Evolutionary conservation across 176 grass and related monocot species (phyloP), one percentile per base, ranked within the genome.

Genomic region (Microstegium vimineum): DNA sequence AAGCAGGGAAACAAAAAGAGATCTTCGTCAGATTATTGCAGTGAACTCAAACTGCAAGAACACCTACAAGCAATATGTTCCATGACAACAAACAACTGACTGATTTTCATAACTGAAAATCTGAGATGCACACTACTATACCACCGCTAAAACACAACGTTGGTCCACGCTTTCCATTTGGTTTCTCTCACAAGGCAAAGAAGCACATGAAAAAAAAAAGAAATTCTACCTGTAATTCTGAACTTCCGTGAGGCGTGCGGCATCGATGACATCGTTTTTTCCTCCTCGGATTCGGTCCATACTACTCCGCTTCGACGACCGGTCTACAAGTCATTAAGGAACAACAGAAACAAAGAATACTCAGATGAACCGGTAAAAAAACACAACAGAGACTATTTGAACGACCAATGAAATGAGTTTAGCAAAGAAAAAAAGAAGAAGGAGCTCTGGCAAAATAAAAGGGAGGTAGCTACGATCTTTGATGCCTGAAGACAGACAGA

Each of bases 181-280:
- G 14, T 79, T 11, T 32, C 36, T 11, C 42, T 38, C 59, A 26
- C 35, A 46, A 27, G 35, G 43, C 9, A 78, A 71, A 51, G 3
- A 70, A 88, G 10, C 5, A 63, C 0, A 72, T 38, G 40, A 30
- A 74, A 51, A 14, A 9, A 54, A 54, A 7, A 52, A 52, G 2
- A 8, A 40, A 69, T 0, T 6, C 6, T 67, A 98, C 95, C 89
- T 93, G 77, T 93, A 93, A 83, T 93, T 91, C 61, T 95, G 87
- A 84, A 88, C 57, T 86, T 98, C 95, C 10, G 90, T 98, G 28
- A 85, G 43, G 40, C 90, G 76, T 34, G 82, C 61, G 10, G 61
- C 65, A 74, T 93, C 92, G 36, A 75, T 40, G 42, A 75, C 54
- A 1, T 95, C 89, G 45, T 74, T 91, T 79, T 77, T 93, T 76